Evolutionary conservation across 163 green algal species (phyloP).

Genomic region (Chlamydomonas reinhardtii): DNA sequence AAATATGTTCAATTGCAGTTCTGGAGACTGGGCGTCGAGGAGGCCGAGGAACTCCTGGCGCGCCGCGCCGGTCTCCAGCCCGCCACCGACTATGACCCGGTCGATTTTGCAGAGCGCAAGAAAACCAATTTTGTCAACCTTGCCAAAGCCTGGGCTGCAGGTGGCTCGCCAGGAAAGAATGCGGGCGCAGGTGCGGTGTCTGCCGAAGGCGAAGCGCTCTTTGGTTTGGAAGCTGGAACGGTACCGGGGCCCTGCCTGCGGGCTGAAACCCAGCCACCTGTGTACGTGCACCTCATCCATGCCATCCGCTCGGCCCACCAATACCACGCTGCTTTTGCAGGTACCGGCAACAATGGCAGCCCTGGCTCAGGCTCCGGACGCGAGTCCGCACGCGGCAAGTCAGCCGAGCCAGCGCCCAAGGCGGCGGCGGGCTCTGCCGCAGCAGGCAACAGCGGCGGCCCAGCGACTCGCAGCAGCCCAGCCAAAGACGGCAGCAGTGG

Average conservation of each 20-base stretch:
- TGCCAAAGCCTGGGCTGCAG: conserved; percentile 10
- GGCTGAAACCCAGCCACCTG: no score
- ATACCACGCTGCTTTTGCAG: neutral
- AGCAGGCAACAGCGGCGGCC: no score
- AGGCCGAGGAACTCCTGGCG: conserved; percentile 38
- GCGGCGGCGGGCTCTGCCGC: no score
- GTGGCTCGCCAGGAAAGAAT: neutral
- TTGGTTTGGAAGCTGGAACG: no score
- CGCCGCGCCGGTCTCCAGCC: conserved; percentile 26
- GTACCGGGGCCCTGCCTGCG: no score
- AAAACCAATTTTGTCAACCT: conserved; percentile 31
- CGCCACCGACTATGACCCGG: conserved; percentile 12
- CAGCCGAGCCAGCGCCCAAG: neutral
- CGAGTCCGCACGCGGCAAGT: neutral
- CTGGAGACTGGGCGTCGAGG: conserved; percentile 35
- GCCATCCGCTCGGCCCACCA: no score
- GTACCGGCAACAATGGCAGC: no score
- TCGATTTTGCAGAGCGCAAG: conserved; percentile 22
- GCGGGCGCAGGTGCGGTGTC: conserved; percentile 18
- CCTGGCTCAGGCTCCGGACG: no score
- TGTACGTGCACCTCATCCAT: no score
- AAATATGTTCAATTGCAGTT: neutral
- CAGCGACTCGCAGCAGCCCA: neutral
- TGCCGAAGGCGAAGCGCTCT: no score
- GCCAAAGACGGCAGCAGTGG: neutral